A percentile compares a stretch with the other conserved stretches of the same genome.
phyloP scores from a whole-genome alignment of 1,284 basidiomycete species.

The Cryptococcus neoformans region DNA sequence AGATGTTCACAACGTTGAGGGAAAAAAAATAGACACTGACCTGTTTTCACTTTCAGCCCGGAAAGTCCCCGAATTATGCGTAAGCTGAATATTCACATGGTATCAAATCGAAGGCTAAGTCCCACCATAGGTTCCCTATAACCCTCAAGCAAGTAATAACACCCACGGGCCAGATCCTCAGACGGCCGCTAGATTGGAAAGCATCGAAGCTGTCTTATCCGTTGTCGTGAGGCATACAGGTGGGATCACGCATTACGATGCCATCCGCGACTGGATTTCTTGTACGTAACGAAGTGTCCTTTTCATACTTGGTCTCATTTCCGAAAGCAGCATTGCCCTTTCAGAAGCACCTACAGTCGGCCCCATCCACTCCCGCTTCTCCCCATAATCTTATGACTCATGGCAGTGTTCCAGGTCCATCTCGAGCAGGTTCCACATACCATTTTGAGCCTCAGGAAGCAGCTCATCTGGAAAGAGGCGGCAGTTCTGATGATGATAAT shows the following conservation, averaged over 20 bases:
- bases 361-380: conserved; percentile 28
- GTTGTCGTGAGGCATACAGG: conserved; percentile 41
- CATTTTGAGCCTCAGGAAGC: neutral
- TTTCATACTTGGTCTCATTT: neutral
- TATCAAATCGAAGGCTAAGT: neutral
- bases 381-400: conserved; percentile 17
- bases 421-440: neutral
- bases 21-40: neutral
- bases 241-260: conserved; percentile 36
- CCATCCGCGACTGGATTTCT: conserved; percentile 40
- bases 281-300: conserved; percentile 17
- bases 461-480: conserved; percentile 13
- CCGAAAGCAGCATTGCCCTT: conserved; percentile 18
- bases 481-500: conserved; percentile 31
- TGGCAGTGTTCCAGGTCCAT: conserved; percentile 5
- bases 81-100: conserved; percentile 17
- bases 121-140: conserved; percentile 43
- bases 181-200: conserved; percentile 34
- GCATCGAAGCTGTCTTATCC: conserved; percentile 40
- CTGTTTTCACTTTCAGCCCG: conserved; percentile 25
- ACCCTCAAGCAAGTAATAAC: conserved; percentile 30
- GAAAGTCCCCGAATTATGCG: conserved; percentile 50
- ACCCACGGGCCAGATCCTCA: conserved; percentile 28
- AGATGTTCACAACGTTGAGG: no score
- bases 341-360: conserved; percentile 26